Base-by-base conservation (phyloP, 225 moss, liverwort and hornwort genomes). In the Sphagnum tenellum region DNA sequence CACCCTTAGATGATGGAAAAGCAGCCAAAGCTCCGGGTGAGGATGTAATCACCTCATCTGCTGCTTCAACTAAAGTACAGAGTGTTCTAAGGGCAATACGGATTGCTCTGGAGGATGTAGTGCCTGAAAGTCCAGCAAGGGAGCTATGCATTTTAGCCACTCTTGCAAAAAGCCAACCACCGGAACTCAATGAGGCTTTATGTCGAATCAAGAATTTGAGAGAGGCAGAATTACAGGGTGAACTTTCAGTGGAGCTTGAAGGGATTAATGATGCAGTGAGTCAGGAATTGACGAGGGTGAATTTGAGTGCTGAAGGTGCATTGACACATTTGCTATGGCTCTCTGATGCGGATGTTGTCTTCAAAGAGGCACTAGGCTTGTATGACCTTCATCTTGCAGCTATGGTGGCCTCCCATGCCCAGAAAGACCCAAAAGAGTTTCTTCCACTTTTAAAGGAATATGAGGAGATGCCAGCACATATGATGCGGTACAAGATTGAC, bases 301-400 rank as follows among this genome's bases (percentile, higher is more conserved):
- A 76, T 5, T 53, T 98, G 70, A 89, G 87, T 84, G 93, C 98
- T 12, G 98, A 93, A 75, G 85, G 90, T 67, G 98, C 89, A 55
- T 81, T 98, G 65, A 93, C 90, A 76, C 98, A 98, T 76, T 76
- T 98, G 67, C 78, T 98, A 2, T 98, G 98, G 98, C 87, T 98
- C 61, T 87, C 98, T 73, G 98, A 98, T 69, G 86, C 87, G 45
- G 90, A 90, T 58, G 75, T 77, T 12, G 84, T 93, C 0, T 98
- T 93, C 63, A 81, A 82, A 72, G 93, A 81, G 70, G 93, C 98
- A 44, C 75, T 98, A 57, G 98, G 93, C 55, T 81, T 93, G 12
- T 98, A 98, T 72, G 98, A 98, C 70, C 77, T 98, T 67, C 90
- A 90, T 64, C 82, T 98, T 79, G 98, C 98, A 64, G 98, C 98